Base-by-base conservation (phyloP, 208 protist species). In the Angomonas ambiguus region DNA sequence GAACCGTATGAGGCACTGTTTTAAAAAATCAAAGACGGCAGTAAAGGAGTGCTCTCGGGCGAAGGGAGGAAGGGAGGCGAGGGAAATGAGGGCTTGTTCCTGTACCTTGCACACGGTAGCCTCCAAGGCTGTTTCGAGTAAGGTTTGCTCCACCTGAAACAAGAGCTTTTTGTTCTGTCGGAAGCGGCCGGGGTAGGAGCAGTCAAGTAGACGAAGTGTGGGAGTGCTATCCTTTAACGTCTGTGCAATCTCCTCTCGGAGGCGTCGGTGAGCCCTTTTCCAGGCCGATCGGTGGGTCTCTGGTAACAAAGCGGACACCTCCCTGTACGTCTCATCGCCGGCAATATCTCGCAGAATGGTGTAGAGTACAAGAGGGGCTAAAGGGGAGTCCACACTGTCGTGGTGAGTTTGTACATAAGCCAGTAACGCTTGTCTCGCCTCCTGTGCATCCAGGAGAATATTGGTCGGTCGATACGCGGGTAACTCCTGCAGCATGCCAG, bases 21-120 rank as follows among this genome's bases (percentile, higher is more conserved):
- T 45, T n/a, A 84, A 70, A 51, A 82, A 85, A 49, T 92, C 82
- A 4, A 80, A 69, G 16, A 92, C 55, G n/a, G 82, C 77, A 28
- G 73, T 62, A 27, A 74, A 72, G 30, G 77, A 71, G 60, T 88
- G 86, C 49, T 51, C 68, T n/a, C 74, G 74, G 0, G 72, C 82
- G 57, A 77, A 73, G 1, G 66, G 45, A 0, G 86, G 86, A 34
- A 92, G 64, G 3, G 76, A 77, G 25, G 76, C 73, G 33, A 92
- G 58, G 5, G 86, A 79, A 10, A 85, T 31, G 32, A 88, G 71
- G n/a, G 76, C 77, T 64, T 83, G 80, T 64, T 92, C 82, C 62
- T 80, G 71, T 28, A 87, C 71, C n/a, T 32, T 20, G 8, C 70
- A 31, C 13, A 33, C 62, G 6, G 62, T 4, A n/a, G 3, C 25